Evolutionary conservation across 2,329 filamentous ascomycete genomes (phyloP).

Genomic region (Arthroderma sp.): DNA sequence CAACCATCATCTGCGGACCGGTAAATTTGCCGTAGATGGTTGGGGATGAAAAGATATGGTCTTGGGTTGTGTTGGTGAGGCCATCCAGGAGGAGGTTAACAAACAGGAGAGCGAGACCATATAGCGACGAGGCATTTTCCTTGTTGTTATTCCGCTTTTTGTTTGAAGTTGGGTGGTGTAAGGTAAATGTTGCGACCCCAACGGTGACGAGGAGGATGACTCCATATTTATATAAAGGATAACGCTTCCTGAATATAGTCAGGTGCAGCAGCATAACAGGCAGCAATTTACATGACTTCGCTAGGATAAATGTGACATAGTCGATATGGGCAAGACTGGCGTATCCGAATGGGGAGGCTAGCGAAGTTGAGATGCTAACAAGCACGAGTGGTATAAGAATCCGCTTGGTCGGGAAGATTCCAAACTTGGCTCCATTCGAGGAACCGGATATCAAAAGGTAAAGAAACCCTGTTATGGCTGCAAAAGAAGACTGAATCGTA

Average conservation of each 20-base stretch:
- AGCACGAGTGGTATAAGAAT: conserved; percentile 71
- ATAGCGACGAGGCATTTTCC: conserved; percentile 50
- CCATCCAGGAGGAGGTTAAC: conserved; percentile 94
- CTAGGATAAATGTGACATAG: conserved; percentile 94
- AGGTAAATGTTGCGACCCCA: conserved; percentile 87
- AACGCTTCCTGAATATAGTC: conserved; percentile 74
- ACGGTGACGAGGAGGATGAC: conserved; percentile 83
- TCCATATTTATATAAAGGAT: conserved; percentile 91
- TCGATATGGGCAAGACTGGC: conserved; percentile 85
- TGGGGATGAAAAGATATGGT: conserved; percentile 66
- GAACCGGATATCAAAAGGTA: conserved; percentile 62
- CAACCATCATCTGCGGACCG: conserved; percentile 99
- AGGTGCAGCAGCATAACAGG: conserved; percentile 96
- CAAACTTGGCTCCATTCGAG: conserved; percentile 30
- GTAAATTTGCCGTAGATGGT: conserved; percentile 60
- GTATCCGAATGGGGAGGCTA: conserved; percentile 93
- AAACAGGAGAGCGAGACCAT: conserved; percentile 64
- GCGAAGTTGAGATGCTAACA: conserved; percentile 73
- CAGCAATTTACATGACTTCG: conserved; percentile 96
- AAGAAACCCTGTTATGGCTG: conserved; percentile 63
- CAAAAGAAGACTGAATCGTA: conserved; percentile 85
- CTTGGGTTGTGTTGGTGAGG: conserved; percentile 90
- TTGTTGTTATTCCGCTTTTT: conserved; percentile 38
- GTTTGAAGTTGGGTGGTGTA: conserved; percentile 58
- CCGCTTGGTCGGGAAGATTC: conserved; percentile 59